These are phyloP conservation scores for Zygosaccharomyces sapae DNA, from an alignment of 1,139 yeast genomes.

Conservation along the genomic window DNA sequence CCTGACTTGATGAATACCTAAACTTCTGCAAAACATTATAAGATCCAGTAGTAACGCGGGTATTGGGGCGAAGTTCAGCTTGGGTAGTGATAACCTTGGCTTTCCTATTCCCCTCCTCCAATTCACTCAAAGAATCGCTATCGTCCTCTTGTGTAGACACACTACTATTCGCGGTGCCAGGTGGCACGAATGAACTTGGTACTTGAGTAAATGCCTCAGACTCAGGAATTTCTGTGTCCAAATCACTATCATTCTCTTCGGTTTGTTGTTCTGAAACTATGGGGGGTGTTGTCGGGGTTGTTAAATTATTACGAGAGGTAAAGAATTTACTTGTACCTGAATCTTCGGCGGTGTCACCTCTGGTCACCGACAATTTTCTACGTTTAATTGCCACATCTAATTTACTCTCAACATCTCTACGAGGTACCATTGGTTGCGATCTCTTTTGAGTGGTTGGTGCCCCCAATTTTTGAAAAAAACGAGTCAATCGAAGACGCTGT, in stretches of 20 bases:
- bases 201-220: constrained; percentile 29
- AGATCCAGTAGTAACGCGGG: constrained; percentile 2
- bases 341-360: neutral
- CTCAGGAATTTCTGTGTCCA: constrained; percentile 28
- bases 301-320: neutral
- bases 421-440: constrained; percentile 1
- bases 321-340: constrained; percentile 13
- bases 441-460: neutral
- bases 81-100: constrained; percentile 5
- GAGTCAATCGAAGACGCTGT: constrained; percentile 15
- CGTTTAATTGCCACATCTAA: constrained; percentile 12
- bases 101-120: constrained; percentile 13
- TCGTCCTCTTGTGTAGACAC: constrained; percentile 19
- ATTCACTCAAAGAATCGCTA: constrained; percentile 16
- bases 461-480: constrained; percentile 14
- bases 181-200: constrained; percentile 39
- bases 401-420: constrained; percentile 7
- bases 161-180: constrained; percentile 15
- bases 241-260: constrained; percentile 14
- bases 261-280: neutral
- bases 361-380: constrained; percentile 6
- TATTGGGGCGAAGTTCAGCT: constrained; percentile 4
- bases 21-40: constrained; percentile 12
- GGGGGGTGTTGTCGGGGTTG: neutral
- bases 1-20: constrained; percentile 13